These are phyloP conservation scores for Colletotrichum orchidophilum DNA, from an alignment of 2,329 filamentous ascomycete species.

Conservation along the genomic window DNA sequence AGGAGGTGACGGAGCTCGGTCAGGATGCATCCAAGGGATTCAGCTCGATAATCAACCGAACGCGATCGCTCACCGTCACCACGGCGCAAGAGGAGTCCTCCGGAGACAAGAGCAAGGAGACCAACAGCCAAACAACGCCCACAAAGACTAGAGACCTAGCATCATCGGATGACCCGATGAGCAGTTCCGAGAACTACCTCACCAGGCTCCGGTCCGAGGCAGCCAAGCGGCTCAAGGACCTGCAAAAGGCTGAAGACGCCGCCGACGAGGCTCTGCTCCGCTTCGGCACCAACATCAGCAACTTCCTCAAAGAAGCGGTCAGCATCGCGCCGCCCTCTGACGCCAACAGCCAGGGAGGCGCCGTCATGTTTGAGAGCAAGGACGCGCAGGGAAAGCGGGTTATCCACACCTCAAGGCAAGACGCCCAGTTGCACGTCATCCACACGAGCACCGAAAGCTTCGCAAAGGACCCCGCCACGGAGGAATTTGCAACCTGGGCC, in stretches of 20 bases:
- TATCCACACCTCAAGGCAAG: slow-evolving; percentile 92
- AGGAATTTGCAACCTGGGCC: slow-evolving; percentile 79
- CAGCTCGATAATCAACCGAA: slow-evolving; percentile 76
- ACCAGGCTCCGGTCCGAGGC: slow-evolving; percentile 81
- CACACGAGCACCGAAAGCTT: slow-evolving; percentile 88
- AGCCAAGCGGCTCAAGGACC: slow-evolving; percentile 83
- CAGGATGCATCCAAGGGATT: slow-evolving; percentile 86
- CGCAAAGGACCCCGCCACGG: slow-evolving; percentile 79
- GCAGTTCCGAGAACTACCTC: slow-evolving; percentile 71
- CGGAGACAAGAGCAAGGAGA: slow-evolving; percentile 30
- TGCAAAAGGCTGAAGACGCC: slow-evolving; percentile 92
- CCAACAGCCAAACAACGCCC: slow-evolving; percentile 54
- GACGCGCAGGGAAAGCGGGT: slow-evolving; percentile 90
- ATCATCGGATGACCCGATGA: slow-evolving; percentile 53
- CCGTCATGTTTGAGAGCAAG: slow-evolving; percentile 92
- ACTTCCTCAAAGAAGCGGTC: slow-evolving; percentile 91
- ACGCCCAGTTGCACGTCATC: slow-evolving; percentile 95
- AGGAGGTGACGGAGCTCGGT: slow-evolving; percentile 82
- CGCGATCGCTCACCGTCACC: slow-evolving; percentile 76
- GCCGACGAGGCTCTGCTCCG: slow-evolving; percentile 94
- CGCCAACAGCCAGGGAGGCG: slow-evolving; percentile 57
- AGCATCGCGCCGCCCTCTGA: slow-evolving; percentile 80
- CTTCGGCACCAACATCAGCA: slow-evolving; percentile 88
- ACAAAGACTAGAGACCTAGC: slow-evolving; percentile 50
- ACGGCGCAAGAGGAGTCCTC: slow-evolving; percentile 43